phyloP scores from a whole-genome alignment of 257 asterid genomes.

The Penstemon eatonii region DNA sequence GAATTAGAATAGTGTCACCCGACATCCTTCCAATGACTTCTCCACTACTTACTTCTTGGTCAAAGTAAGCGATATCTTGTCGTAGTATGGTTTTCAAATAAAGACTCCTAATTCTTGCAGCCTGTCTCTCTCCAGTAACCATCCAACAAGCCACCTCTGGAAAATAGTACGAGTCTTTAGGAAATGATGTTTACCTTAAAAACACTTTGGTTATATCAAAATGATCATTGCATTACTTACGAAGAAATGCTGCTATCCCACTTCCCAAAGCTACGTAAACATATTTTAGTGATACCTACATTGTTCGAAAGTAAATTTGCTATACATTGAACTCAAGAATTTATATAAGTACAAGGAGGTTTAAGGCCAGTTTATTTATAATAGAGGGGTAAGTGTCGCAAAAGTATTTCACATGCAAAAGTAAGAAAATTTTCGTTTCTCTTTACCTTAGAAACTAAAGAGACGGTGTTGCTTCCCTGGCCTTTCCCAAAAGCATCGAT shows the following conservation, averaged over 20 bases:
- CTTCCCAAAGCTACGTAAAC: constrained; percentile 44
- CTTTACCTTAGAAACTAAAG: constrained; percentile 31
- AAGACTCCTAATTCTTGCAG: constrained; percentile 36
- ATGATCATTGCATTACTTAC: constrained; percentile 31
- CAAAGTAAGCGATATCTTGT: constrained; percentile 57
- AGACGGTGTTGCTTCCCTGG: constrained; percentile 12
- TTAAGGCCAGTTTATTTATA: too few species aligned
- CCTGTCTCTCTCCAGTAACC: constrained; percentile 25
- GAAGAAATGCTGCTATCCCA: constrained; percentile 49
- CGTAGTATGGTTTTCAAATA: constrained; percentile 41
- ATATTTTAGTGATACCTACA: constrained; percentile 40
- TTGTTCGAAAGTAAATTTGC: background rate
- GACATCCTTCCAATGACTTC: constrained; percentile 46
- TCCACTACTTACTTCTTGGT: constrained; percentile 45
- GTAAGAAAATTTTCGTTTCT: background rate
- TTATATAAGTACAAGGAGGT: too few species aligned
- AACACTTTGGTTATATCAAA: too few species aligned
- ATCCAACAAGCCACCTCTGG: constrained; percentile 56
- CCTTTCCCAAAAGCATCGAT: constrained; percentile 33
- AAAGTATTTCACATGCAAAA: too few species aligned
- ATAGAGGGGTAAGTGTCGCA: too few species aligned
- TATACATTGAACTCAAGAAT: background rate
- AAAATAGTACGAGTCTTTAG: constrained; percentile 1
- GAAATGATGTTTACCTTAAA: background rate
- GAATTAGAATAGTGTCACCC: constrained; percentile 45